Conservation (phyloP, 257 asterid species). For the Echites panduratus region DNA sequence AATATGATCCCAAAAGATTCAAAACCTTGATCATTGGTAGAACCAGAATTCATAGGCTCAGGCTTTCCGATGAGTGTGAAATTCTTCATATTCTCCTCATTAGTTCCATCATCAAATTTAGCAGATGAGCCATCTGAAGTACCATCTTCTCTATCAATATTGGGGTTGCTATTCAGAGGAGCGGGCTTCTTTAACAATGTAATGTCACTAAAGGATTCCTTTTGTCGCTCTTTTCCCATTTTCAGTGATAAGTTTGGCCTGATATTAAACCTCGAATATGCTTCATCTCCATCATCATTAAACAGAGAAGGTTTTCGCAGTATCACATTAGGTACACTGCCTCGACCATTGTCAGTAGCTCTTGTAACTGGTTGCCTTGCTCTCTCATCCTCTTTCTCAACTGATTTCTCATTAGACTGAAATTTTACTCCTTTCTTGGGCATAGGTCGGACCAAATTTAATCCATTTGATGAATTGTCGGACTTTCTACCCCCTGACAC, state of each 20-base stretch:
- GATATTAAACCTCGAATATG: conserved; percentile 45
- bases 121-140: conserved; percentile 22
- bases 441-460: conserved; percentile 74
- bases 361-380: conserved; percentile 21
- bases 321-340: conserved; percentile 71
- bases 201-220: conserved; percentile 63
- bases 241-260: conserved; percentile 63
- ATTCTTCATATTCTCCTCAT: conserved; percentile 20
- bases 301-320: conserved; percentile 61
- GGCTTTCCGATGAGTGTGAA: conserved; percentile 39
- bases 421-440: conserved; percentile 62
- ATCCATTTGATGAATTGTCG: conserved; percentile 37
- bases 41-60: conserved; percentile 26
- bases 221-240: conserved; percentile 54
- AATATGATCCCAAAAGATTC: conserved; percentile 24
- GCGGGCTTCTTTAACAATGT: conserved; percentile 77
- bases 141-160: conserved; percentile 23
- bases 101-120: conserved; percentile 18
- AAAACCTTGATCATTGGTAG: conserved; percentile 31
- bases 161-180: conserved; percentile 25
- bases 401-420: conserved; percentile 38
- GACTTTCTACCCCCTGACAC: conserved; percentile 34
- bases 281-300: conserved; percentile 38
- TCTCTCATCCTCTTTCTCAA: conserved; percentile 22
- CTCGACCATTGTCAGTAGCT: conserved; percentile 31